Evolutionary conservation across 768 basidiomycete species (phyloP).

Genomic region (Sistotremastrum niveocremeum): DNA sequence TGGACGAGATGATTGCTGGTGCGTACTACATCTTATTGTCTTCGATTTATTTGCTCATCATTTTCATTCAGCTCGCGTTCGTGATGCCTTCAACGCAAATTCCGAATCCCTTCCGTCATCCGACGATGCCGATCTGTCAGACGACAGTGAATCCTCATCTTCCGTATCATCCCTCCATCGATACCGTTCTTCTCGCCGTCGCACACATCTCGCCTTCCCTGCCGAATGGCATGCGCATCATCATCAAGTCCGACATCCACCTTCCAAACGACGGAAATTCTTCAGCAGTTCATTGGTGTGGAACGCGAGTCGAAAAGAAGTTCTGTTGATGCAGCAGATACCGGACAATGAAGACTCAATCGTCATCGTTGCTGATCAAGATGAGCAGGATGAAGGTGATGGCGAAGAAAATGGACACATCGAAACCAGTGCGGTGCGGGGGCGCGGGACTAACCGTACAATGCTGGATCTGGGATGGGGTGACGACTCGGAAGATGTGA

Average conservation of each 20-base stretch:
- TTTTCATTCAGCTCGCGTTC: constrained; percentile 2
- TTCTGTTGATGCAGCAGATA: no score
- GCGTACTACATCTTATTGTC: constrained; percentile 16
- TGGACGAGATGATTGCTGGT: constrained; percentile 66
- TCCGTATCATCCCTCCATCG: background rate
- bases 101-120: constrained; percentile 3
- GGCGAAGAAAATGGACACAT: no score
- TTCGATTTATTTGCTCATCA: background rate
- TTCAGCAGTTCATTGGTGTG: constrained; percentile 3
- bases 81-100: background rate
- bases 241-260: background rate
- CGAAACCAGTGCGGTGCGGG: no score
- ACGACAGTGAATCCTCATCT: background rate
- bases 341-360: no score
- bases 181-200: background rate
- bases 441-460: no score
- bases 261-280: constrained; percentile 2
- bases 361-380: no score
- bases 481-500: no score
- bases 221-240: background rate
- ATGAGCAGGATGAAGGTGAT: no score
- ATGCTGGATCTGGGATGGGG: no score
- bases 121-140: constrained; percentile 3
- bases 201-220: background rate
- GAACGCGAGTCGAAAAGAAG: background rate